Base-by-base conservation (phyloP, 2,329 filamentous ascomycete species). In the Epichloe hybrida region DNA sequence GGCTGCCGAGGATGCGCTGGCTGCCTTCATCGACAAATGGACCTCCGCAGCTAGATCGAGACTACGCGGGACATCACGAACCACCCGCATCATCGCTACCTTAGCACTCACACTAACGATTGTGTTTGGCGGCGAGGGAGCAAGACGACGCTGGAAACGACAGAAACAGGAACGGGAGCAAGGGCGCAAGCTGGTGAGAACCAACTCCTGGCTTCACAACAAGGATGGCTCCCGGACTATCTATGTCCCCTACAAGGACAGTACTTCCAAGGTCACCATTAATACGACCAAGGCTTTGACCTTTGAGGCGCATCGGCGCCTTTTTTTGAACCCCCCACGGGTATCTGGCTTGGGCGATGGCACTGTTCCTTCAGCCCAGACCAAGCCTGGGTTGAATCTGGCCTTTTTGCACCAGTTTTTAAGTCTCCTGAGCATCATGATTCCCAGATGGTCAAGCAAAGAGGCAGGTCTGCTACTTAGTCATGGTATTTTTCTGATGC, bases 371-470 rank as follows among this genome's bases (percentile, higher is more conserved):
- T 87, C 90, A 2, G 79, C 87, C 9, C 87, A 95, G 64, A 91
- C 90, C 3, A 97, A 95, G 66, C 89, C 93, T 0, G 93, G 93
- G 0, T 72, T 98, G 39, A 98, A 98, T 63, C 75, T 98, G 52
- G 93, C 93, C 11, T 98, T 98, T 98, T 68, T 98, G 49, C 93
- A 98, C 65, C 93, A 98, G 68, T 97, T 98, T 60, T 75, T 97
- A 48, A 96, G 91, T 62, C 71, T 98, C 50, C 81, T 97, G 71
- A 96, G 89, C 69, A 97, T 98, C 63, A 95, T 97, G 88, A 86
- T 98, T 55, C 93, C 93, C 5, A 76, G 91, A 55, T 95, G 91
- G 86, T 84, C 84, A 15, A 95, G 89, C 66, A 98, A 98, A 66
- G 93, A 97, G 71, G 90, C 91, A 0, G 91, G 90, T 1, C 70